Base-by-base conservation (phyloP, 805 yeast species). In the Wickerhamomyces bisporus region DNA sequence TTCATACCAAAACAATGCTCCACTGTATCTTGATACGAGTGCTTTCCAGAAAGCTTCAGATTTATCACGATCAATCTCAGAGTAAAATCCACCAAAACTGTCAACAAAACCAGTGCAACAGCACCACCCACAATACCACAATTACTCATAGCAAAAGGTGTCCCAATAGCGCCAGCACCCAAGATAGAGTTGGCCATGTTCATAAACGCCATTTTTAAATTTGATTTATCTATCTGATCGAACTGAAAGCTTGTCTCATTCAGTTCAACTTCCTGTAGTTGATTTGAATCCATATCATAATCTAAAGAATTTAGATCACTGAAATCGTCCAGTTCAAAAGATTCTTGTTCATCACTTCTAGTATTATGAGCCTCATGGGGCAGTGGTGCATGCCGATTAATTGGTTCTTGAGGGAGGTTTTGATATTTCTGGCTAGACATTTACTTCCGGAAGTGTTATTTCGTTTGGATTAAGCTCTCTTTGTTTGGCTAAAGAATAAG, bases 151-250 rank as follows among this genome's bases (percentile, higher is more conserved):
- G 97, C 96, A 47, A 80, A 83, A 2, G 98, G 95, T 46, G 88
- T 94, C 2, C 97, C 96, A 24, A 91, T 86, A 38, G 91, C 86
- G 7, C 98, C 98, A 0, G 98, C 97, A 0, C 98, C 98, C 6
- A 91, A 68, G 43, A 91, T 91, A 15, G 94, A 82, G 60, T 89
- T 89, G 9, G 96, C 95, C 95, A 89, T 88, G 61, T 91, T 91
- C 94, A 89, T 85, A 54, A 89, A 88, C 5, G 97, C 97, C 86
- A 83, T 83, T 41, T 73, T 75, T 71, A 89, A 70, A 29, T 70
- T 72, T 2, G 85, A 76, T 48, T 75, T 76, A 28, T 53, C 51
- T 8, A 8, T 39, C 14, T 48, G 52, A n/a, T 50, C 51, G 8
- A 35, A 18, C 5, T 35, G 42, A 26, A 21, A 32, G n/a, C 28